Conservation (phyloP, 345 rosid species). For the Sisymbrium irio region DNA sequence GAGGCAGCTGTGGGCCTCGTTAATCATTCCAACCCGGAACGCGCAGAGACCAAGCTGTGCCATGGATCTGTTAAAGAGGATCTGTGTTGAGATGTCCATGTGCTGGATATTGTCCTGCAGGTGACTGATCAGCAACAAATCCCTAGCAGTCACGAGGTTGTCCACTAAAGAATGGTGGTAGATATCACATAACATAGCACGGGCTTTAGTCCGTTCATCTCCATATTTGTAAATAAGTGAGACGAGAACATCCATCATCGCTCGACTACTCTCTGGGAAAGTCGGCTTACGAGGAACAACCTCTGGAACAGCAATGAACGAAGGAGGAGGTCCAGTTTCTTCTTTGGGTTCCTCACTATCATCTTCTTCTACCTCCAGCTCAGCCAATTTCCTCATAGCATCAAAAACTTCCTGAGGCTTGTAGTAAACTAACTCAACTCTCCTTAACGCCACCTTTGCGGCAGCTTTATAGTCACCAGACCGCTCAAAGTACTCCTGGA, state of each 20-base stretch:
- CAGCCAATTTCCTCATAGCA: constrained; percentile 91
- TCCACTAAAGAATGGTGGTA: constrained; percentile 84
- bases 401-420: constrained; percentile 87
- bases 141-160: constrained; percentile 72
- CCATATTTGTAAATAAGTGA: constrained; percentile 86
- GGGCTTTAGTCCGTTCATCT: constrained; percentile 96
- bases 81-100: constrained; percentile 91
- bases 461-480: constrained; percentile 69
- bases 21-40: constrained; percentile 69
- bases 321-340: constrained; percentile 58
- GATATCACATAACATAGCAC: constrained; percentile 96
- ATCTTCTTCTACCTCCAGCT: constrained; percentile 44
- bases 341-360: constrained; percentile 49
- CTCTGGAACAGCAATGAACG: constrained; percentile 75
- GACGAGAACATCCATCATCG: constrained; percentile 82
- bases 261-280: constrained; percentile 81
- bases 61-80: constrained; percentile 92
- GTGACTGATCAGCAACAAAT: constrained; percentile 90
- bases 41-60: constrained; percentile 99
- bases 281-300: constrained; percentile 84
- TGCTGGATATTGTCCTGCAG: constrained; percentile 84
- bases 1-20: constrained; percentile 86
- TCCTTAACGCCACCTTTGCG: constrained; percentile 63
- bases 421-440: no score
- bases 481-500: constrained; percentile 70